Conservation (phyloP, 768 basidiomycete genomes). For the Chalciporus piperatus region DNA sequence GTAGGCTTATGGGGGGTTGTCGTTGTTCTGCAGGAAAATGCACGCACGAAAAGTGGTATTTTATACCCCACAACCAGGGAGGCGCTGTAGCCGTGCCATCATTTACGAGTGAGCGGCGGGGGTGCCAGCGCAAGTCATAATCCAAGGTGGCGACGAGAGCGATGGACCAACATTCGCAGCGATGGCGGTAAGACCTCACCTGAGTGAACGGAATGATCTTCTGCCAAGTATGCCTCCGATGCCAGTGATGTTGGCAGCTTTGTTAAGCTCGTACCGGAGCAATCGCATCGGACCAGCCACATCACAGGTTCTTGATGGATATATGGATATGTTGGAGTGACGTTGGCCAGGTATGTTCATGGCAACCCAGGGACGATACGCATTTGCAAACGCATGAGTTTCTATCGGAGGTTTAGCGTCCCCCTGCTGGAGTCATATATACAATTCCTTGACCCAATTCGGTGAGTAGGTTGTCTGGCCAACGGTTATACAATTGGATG, state of each 20-base stretch:
- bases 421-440: not conserved
- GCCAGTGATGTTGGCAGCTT: not conserved
- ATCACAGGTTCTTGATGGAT: not conserved
- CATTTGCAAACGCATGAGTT: not conserved
- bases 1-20: not conserved
- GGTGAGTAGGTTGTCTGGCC: not conserved
- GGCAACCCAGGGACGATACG: not conserved
- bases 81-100: not conserved
- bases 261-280: not conserved
- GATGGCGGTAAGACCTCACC: not conserved
- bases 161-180: not conserved
- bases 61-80: constrained; percentile 2
- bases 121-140: not conserved
- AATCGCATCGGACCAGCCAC: too few species aligned
- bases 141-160: not conserved
- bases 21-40: not conserved
- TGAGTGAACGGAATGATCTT: not conserved
- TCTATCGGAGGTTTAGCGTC: not conserved
- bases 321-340: not conserved
- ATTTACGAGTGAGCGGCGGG: not conserved
- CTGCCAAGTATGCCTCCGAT: not conserved
- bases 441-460: not conserved
- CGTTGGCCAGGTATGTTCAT: not conserved
- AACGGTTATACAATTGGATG: too few species aligned
- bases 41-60: not conserved